Base-by-base conservation (phyloP, 1,284 basidiomycete genomes). In the Earliella scabrosa region DNA sequence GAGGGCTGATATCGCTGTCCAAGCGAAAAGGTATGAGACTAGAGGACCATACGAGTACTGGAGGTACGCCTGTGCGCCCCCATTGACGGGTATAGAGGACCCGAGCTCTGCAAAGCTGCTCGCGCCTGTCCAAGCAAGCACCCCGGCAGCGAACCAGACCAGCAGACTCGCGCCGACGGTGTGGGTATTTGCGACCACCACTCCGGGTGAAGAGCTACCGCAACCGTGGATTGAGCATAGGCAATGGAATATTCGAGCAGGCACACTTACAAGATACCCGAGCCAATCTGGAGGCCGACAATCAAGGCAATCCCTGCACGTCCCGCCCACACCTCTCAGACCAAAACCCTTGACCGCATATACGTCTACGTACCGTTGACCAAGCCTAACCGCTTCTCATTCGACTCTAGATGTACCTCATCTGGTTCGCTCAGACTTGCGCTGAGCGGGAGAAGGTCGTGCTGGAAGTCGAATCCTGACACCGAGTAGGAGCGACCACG, bases 91-190 rank as follows among this genome's bases (percentile, higher is more conserved):
- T 75, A 93, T 93, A 54, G 83, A 87, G 34, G 86, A 87, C 51
- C 92, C 92, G 50, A 97, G 78, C 73, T 97, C 93, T 8, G 93
- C 93, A 69, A 89, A 96, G 63, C 90, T 93, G 69, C 91, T 93
- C 38, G 93, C 94, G 3, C 95, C 95, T 4, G 95, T 97, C 95
- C 95, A 97, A 2, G 85, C 93, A 11, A 98, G 76, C 11, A 95
- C 55, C 3, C 94, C 94, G 52, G 90, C 88, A 3, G 82, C 75
- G 10, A 91, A 63, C 93, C 93, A 96, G 8, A 95, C 91, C 13
- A 80, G 43, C 24, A 95, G 72, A 76, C 92, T 93, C 29, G 93
- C 92, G 9, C 93, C 93, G 2, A 93, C 87, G 66, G 89, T 93
- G 23, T 92, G 83, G 0, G 91, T 90, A 66, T 95, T 92, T 14